phyloP scores from a whole-genome alignment of 2,329 filamentous ascomycete genomes.

The Neofusicoccum parvum region DNA sequence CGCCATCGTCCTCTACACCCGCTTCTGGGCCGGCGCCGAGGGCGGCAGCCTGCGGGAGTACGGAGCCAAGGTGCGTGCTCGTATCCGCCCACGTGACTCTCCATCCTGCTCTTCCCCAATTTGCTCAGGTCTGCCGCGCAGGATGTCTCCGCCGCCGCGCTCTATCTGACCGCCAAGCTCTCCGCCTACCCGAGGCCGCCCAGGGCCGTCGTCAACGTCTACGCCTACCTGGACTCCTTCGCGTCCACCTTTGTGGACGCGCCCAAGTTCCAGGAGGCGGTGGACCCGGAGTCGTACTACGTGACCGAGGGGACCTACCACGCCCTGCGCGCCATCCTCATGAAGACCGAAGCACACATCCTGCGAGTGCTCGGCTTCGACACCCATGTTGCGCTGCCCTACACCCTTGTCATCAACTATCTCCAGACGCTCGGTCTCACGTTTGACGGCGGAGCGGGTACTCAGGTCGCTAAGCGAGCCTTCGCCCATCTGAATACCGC shows the following conservation, averaged over 20 bases:
- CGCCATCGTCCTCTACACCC: slow-evolving; percentile 77
- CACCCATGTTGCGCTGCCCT: slow-evolving; percentile 81
- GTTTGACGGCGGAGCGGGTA: slow-evolving; percentile 38
- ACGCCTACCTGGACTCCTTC: slow-evolving; percentile 73
- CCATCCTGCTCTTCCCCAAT: background rate
- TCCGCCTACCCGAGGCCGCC: slow-evolving; percentile 75
- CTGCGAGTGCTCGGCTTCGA: slow-evolving; percentile 78
- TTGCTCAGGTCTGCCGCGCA: slow-evolving; percentile 41
- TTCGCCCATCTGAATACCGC: slow-evolving; percentile 84
- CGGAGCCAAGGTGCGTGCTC: slow-evolving; percentile 60
- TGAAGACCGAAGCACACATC: slow-evolving; percentile 76
- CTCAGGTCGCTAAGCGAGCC: slow-evolving; percentile 63
- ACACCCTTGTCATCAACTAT: slow-evolving; percentile 86
- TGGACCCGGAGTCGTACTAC: slow-evolving; percentile 49
- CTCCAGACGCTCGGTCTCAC: slow-evolving; percentile 82
- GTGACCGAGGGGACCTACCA: slow-evolving; percentile 75
- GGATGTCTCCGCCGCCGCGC: slow-evolving; percentile 77
- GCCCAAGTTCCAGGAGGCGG: slow-evolving; percentile 28
- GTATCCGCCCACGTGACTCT: slow-evolving; percentile 8
- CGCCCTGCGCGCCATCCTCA: slow-evolving; percentile 63
- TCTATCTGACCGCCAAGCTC: slow-evolving; percentile 83
- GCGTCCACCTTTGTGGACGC: slow-evolving; percentile 58
- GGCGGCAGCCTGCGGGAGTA: slow-evolving; percentile 52
- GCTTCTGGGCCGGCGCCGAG: slow-evolving; percentile 72
- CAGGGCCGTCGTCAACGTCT: slow-evolving; percentile 81